A percentile compares a stretch with the other conserved stretches of the same genome.
These are phyloP conservation scores for Trifolium repens DNA, from an alignment of 306 rosid species.

Conservation along the genomic window DNA sequence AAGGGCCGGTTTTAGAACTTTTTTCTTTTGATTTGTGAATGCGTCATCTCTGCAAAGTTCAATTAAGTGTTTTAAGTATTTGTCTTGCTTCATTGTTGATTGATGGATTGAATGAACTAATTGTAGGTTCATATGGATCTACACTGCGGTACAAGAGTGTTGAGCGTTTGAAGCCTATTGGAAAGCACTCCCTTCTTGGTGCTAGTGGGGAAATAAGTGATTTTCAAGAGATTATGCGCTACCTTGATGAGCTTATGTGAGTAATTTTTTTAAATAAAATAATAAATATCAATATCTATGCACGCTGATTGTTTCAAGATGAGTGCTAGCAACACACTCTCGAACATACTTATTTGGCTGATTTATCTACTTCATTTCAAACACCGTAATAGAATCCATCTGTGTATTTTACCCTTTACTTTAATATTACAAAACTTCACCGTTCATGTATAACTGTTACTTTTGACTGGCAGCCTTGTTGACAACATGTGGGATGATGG, in stretches of 20 bases:
- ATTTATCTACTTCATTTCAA: background rate
- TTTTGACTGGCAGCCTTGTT: conserved; percentile 58
- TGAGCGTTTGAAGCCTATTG: conserved; percentile 80
- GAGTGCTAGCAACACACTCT: too few species aligned
- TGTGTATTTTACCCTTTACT: background rate
- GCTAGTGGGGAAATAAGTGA: conserved; percentile 97
- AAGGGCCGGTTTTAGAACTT: background rate
- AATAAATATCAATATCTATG: too few species aligned
- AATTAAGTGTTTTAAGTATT: conserved; percentile 17
- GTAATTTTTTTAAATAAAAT: background rate
- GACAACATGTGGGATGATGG: conserved; percentile 78
- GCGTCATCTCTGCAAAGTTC: background rate
- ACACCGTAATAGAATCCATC: background rate
- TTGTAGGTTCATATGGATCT: conserved; percentile 92
- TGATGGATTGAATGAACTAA: conserved; percentile 20
- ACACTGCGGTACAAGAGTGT: conserved; percentile 91
- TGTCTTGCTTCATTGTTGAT: conserved; percentile 6
- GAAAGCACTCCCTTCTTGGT: conserved; percentile 88
- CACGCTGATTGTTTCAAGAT: too few species aligned
- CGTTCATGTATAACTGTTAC: background rate
- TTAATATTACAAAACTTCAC: background rate
- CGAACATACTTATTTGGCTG: too few species aligned
- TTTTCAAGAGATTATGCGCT: conserved; percentile 76
- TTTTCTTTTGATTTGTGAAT: conserved; percentile 25
- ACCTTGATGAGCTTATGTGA: conserved; percentile 89